phyloP scores from a whole-genome alignment of 73 alveolate genomes.

The Stentor coeruleus region DNA sequence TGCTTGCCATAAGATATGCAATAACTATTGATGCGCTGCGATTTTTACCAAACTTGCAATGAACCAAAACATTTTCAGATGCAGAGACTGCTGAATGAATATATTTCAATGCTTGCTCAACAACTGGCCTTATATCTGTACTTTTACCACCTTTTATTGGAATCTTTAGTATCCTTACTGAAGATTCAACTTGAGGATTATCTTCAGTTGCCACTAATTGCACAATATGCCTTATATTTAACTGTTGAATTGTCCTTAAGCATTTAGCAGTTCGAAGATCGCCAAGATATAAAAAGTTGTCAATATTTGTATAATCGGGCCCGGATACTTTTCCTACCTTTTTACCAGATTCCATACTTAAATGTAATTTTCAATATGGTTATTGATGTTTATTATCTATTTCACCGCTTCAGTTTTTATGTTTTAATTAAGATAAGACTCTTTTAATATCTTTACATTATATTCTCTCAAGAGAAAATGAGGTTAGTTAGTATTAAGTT shows the following conservation, averaged over 20 bases:
- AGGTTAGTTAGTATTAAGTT: no score
- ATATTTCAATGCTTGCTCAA: conserved; percentile 7
- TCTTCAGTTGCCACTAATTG: background rate
- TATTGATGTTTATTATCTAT: no score
- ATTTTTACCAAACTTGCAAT: conserved; percentile 11
- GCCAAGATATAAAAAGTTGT: background rate
- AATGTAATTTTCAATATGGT: no score
- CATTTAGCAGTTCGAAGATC: background rate
- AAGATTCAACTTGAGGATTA: background rate
- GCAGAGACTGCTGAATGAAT: background rate
- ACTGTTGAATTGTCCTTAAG: background rate
- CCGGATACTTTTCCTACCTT: no score
- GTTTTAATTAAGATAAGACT: no score
- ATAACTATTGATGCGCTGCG: conserved; percentile 7
- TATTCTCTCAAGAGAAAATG: no score
- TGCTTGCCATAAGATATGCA: conserved; percentile 11
- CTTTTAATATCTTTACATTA: no score
- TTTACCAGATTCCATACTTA: no score
- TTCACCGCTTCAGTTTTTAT: no score
- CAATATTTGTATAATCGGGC: no score
- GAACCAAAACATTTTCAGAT: background rate
- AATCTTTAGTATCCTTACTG: background rate
- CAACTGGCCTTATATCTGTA: background rate
- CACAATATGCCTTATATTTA: background rate
- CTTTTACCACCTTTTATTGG: conserved; percentile 1